A percentile compares a stretch with the other conserved stretches of the same genome.
phyloP scores from a whole-genome alignment of 106 monocot genomes.

The Amphibolis antarctica region DNA sequence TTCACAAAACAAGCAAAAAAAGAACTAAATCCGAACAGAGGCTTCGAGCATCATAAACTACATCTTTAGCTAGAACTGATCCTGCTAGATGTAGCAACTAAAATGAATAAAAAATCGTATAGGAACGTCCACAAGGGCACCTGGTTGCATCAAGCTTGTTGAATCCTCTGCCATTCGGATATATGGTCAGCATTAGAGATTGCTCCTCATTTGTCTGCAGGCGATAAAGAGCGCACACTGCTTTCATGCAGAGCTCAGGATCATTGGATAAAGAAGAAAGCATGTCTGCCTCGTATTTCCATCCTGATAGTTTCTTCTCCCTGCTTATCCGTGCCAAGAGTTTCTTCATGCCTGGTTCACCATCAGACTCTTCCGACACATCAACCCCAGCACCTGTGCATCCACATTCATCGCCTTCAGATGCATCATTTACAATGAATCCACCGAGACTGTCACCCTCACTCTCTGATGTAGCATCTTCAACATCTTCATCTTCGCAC shows the following conservation, averaged over 20 bases:
- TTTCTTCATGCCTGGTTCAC: conserved; percentile 13
- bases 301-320: conserved; percentile 18
- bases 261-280: conserved; percentile 39
- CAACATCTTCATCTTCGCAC: conserved; percentile 8
- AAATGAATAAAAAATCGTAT: too few species aligned
- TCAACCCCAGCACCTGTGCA: not conserved
- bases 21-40: too few species aligned
- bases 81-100: too few species aligned
- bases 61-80: too few species aligned
- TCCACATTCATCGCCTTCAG: not conserved
- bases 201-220: conserved; percentile 20
- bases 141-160: conserved; percentile 12
- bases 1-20: too few species aligned
- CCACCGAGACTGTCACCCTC: conserved; percentile 27
- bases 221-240: conserved; percentile 59
- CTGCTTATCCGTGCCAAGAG: conserved; percentile 18
- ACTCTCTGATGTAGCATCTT: conserved; percentile 19
- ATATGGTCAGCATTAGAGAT: conserved; percentile 4
- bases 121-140: not conserved
- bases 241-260: conserved; percentile 53
- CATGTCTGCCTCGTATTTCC: conserved; percentile 65
- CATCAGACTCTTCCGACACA: not conserved
- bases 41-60: too few species aligned
- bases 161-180: conserved; percentile 20
- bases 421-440: too few species aligned